Evolutionary conservation across 1,284 basidiomycete genomes (phyloP), one percentile per base, ranked within the genome.

Genomic region (Heimioporus retisporus): DNA sequence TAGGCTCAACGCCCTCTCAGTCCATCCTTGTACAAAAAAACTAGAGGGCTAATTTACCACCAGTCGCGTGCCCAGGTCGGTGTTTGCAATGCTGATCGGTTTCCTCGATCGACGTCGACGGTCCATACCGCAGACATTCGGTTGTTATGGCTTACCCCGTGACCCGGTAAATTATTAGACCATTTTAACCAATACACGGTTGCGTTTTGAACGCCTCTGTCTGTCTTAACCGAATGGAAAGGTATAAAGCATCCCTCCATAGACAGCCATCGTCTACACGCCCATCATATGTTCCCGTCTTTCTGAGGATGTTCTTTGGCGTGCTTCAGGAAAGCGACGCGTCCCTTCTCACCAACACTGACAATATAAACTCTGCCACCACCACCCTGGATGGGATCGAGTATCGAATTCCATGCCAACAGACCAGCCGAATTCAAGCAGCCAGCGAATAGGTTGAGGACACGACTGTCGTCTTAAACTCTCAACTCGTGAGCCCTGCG

Each of bases 281-380:
- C 43, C 40, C 1, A 21, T 25, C 59, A 75, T 75, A 76, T 51
- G 63, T 61, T 61, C 51, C 46, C 28, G 28, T 55, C 25, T 55
- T 69, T 31, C 10, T 76, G 23, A 54, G 44, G 21, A 15, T 77
- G 10, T 61, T 21, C 25, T 71, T 62, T 25, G 59, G 70, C 62
- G 65, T 71, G 75, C 76, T 77, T 79, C 75, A 77, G 75, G 75
- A 67, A 78, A 78, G 77, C 77, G 63, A 65, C 67, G 74, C 75
- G 35, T 68, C 68, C 65, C 23, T 64, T 63, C 74, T 72, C 59
- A 68, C 61, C 21, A 51, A 4, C 23, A 44, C 63, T 46, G 60
- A 25, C 4, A 48, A 59, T 50, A 19, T 56, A 23, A 48, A 57
- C 23, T 11, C 65, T 42, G 59, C 60, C n/a, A 21, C 67, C 21